phyloP scores from a whole-genome alignment of 2,329 filamentous ascomycete species.

The Ilyonectria destructans region DNA sequence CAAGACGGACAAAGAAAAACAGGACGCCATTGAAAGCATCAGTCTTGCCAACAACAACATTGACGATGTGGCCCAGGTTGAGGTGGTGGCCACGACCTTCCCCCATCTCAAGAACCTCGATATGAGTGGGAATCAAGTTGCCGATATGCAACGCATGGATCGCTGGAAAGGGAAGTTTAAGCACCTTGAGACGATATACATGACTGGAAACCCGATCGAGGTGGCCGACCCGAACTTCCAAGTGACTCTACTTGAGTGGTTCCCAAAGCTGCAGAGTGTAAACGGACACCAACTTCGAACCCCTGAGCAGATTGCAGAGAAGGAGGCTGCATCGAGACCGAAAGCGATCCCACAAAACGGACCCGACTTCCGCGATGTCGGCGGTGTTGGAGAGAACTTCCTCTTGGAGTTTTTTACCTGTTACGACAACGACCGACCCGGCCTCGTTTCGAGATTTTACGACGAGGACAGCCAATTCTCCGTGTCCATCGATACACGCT shows the following conservation, averaged over 20 bases:
- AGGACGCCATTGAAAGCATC: conserved; percentile 85
- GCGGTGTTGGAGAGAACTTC: conserved; percentile 82
- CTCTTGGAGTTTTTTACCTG: conserved; percentile 80
- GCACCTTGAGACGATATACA: conserved; percentile 84
- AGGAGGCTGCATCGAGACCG: conserved; percentile 65
- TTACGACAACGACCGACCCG: conserved; percentile 81
- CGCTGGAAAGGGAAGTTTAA: conserved; percentile 87
- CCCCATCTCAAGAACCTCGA: conserved; percentile 92
- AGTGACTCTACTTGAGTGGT: conserved; percentile 84
- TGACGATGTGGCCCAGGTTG: conserved; percentile 80
- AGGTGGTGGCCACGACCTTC: conserved; percentile 83
- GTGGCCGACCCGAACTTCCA: conserved; percentile 73
- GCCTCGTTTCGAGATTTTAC: conserved; percentile 79
- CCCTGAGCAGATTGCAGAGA: conserved; percentile 76
- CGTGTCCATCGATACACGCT: conserved; percentile 77
- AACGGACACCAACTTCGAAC: conserved; percentile 84
- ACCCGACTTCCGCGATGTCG: conserved; percentile 82
- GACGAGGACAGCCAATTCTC: conserved; percentile 84
- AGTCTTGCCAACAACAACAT: conserved; percentile 87
- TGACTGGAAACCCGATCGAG: conserved; percentile 84
- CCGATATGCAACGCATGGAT: conserved; percentile 76
- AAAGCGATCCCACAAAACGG: conserved; percentile 75
- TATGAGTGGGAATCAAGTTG: conserved; percentile 86
- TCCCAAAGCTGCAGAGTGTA: conserved; percentile 83
- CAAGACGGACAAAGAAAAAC: conserved; percentile 79